Percentiles rank a stretch among this genome's conserved stretches.
These are phyloP conservation scores for Eutrema yunnanense DNA, from an alignment of 345 rosid species.

Conservation along the genomic window DNA sequence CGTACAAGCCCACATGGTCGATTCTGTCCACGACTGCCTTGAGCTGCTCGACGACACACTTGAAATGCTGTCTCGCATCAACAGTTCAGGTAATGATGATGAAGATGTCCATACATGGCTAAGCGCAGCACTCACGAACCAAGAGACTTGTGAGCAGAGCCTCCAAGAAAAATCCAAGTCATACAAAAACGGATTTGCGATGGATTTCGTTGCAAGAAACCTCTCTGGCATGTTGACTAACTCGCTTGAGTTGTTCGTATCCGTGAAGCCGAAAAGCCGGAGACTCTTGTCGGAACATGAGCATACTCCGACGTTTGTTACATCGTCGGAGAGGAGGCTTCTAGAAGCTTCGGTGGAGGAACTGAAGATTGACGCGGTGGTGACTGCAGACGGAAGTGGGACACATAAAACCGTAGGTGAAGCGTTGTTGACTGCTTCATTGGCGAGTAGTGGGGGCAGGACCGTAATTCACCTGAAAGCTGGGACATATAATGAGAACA, in stretches of 20 bases:
- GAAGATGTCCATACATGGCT: slow-evolving; percentile 53
- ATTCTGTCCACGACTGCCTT: slow-evolving; percentile 36
- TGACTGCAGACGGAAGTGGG: slow-evolving; percentile 51
- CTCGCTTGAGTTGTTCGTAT: slow-evolving; percentile 31
- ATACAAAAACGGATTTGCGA: neutral
- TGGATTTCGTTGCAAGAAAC: slow-evolving; percentile 29
- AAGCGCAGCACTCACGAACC: slow-evolving; percentile 51
- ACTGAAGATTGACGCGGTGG: slow-evolving; percentile 40
- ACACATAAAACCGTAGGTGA: slow-evolving; percentile 42
- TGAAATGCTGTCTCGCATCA: slow-evolving; percentile 35
- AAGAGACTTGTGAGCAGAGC: slow-evolving; percentile 46
- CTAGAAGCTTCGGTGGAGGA: slow-evolving; percentile 42
- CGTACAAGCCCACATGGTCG: neutral
- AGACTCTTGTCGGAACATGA: slow-evolving; percentile 5
- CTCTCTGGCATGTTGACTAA: slow-evolving; percentile 31
- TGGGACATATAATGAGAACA: slow-evolving; percentile 44
- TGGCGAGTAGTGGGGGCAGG: slow-evolving; percentile 34
- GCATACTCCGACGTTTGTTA: slow-evolving; percentile 28
- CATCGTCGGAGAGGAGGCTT: slow-evolving; percentile 28
- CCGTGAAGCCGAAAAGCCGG: neutral
- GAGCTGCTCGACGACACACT: slow-evolving; percentile 50
- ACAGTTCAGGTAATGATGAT: neutral
- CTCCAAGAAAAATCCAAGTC: slow-evolving; percentile 23
- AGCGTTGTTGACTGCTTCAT: slow-evolving; percentile 30
- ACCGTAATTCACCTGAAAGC: slow-evolving; percentile 46